Evolutionary conservation across 2,329 filamentous ascomycete species (phyloP), one percentile per base, ranked within the genome.

Genomic region (Hymenotorrendiella dingleyae): DNA sequence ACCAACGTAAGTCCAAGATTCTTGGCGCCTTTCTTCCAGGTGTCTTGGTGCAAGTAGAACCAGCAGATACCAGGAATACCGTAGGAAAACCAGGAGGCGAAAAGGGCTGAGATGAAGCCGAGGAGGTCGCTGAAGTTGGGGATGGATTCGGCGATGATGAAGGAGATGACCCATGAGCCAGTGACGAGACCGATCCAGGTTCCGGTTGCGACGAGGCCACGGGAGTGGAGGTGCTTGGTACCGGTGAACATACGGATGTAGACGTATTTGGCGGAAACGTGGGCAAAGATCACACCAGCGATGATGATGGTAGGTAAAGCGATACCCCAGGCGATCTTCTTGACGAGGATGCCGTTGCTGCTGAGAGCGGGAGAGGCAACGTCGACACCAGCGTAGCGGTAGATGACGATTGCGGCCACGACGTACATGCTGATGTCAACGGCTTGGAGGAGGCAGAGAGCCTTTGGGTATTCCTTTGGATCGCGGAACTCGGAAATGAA

Each of bases 61-160:
- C 55, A 58, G 45, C 54, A 54, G 33, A 52, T 50, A 7, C 53
- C 53, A 3, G 56, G 56, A 36, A 59, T 50, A 40, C 56, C 55
- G 23, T 55, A 58, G 1, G 53, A 56, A 33, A 59, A 58, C 2
- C 56, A 53, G 2, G 54, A 56, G 30, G 54, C 51, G 46, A 59
- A 58, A 21, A 59, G 36, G 8, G 53, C 78, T 84, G 67, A 41
- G 76, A 70, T 59, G 75, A 78, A 50, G 4, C 43, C 43, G 6
- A 87, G 65, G 7, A 87, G 65, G 35, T 78, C 70, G 56, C 76
- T 78, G 65, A 87, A 88, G 36, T 79, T 74, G 0, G 84, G 84
- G 6, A 87, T 80, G 0, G 78, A 76, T 57, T 82, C 74, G 4
- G 83, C 80, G 45, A 88, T 80, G 45, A 86, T 62, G 70, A 79